These are phyloP conservation scores for Penicillium waksmanii DNA, from an alignment of 495 filamentous ascomycete species.

Conservation along the genomic window DNA sequence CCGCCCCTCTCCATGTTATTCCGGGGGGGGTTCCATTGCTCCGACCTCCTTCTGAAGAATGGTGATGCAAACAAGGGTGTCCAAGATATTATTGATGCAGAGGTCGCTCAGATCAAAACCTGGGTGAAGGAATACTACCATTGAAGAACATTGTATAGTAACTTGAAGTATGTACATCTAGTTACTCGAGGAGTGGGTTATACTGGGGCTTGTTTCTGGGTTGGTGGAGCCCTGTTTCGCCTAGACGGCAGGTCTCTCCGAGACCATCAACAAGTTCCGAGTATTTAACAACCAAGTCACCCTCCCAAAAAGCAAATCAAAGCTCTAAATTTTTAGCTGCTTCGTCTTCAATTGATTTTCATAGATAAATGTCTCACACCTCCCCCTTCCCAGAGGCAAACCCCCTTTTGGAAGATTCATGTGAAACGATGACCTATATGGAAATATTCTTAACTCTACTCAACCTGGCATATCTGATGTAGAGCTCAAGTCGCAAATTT, in stretches of 20 bases:
- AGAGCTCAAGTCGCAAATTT: too few species aligned
- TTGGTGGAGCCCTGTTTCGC: background rate
- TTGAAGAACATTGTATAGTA: background rate
- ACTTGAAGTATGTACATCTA: background rate
- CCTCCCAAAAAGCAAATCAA: background rate
- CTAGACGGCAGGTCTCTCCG: background rate
- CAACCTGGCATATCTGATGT: too few species aligned
- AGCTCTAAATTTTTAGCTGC: too few species aligned
- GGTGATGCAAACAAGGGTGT: constrained; percentile 39
- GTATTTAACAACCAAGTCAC: background rate
- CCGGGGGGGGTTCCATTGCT: constrained; percentile 57
- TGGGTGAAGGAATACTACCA: constrained; percentile 55
- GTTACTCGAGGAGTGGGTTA: background rate
- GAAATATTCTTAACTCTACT: too few species aligned
- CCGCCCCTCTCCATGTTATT: constrained; percentile 55
- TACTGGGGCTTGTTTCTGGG: background rate
- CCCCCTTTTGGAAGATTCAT: too few species aligned
- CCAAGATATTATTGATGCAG: constrained; percentile 41
- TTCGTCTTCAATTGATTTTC: too few species aligned
- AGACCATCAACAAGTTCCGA: constrained; percentile 3
- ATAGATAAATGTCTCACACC: too few species aligned
- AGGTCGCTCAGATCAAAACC: constrained; percentile 49
- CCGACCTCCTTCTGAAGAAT: constrained; percentile 54
- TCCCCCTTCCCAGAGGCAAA: too few species aligned
- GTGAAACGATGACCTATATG: too few species aligned